Evolutionary conservation across 257 asterid genomes (phyloP).

Genomic region (Capsicum chinense): DNA sequence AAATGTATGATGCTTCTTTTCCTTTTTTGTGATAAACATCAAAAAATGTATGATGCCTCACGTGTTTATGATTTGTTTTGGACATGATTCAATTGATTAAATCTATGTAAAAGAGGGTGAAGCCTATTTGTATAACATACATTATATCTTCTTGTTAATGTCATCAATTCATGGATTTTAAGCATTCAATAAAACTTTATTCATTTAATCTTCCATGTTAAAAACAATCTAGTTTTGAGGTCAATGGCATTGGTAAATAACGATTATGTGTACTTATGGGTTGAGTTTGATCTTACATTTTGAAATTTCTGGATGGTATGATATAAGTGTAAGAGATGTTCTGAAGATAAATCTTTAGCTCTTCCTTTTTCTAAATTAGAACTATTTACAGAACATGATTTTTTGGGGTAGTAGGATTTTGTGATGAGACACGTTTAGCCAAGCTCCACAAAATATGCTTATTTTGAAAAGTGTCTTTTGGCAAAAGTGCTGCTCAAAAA

Average conservation of each 20-base stretch:
- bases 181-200: neutral
- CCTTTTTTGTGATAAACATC: neutral
- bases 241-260: neutral
- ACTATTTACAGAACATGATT: neutral
- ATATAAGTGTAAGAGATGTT: neutral
- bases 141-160: neutral
- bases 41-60: neutral
- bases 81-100: conserved; percentile 6
- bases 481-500: neutral
- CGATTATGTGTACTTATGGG: neutral
- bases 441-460: neutral
- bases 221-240: neutral
- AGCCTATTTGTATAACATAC: neutral
- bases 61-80: neutral
- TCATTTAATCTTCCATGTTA: neutral
- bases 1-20: neutral
- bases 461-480: neutral
- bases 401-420: neutral
- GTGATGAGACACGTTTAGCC: neutral
- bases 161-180: neutral
- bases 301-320: neutral
- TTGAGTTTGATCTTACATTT: neutral
- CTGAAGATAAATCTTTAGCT: neutral
- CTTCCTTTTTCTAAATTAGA: neutral
- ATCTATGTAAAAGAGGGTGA: neutral